These are phyloP conservation scores for Saccharomycopsis babjevae DNA, from an alignment of 805 yeast genomes.

Conservation along the genomic window DNA sequence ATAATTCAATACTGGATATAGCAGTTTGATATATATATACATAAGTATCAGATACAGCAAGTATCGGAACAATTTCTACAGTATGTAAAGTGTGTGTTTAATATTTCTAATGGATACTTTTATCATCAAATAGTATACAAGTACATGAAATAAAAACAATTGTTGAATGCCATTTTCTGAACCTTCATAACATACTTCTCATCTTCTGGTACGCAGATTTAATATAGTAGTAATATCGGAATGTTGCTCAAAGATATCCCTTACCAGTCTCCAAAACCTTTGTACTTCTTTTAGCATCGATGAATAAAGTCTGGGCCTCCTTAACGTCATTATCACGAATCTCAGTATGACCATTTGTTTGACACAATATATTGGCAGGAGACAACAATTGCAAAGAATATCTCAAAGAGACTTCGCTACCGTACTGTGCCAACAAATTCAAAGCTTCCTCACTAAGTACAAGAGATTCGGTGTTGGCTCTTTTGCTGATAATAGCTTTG, in stretches of 20 bases:
- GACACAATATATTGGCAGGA: conserved; percentile 79
- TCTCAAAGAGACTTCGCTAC: conserved; percentile 72
- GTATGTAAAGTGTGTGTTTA: too few species aligned
- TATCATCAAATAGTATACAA: too few species aligned
- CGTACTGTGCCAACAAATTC: conserved; percentile 61
- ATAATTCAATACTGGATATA: too few species aligned
- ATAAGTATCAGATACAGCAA: too few species aligned
- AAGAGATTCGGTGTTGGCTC: conserved; percentile 70
- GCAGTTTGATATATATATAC: too few species aligned
- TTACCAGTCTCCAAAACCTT: conserved; percentile 7
- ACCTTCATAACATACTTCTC: too few species aligned
- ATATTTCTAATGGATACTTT: too few species aligned
- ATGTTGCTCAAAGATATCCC: conserved; percentile 4
- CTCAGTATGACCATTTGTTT: conserved; percentile 60
- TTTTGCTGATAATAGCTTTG: conserved; percentile 66
- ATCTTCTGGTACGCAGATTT: too few species aligned
- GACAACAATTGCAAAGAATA: conserved; percentile 86
- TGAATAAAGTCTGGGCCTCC: conserved; percentile 71
- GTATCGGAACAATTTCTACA: too few species aligned
- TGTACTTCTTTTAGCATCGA: conserved; percentile 65
- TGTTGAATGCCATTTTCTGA: too few species aligned
- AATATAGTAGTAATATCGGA: too few species aligned
- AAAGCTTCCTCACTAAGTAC: conserved; percentile 60
- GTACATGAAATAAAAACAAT: too few species aligned
- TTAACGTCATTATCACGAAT: conserved; percentile 63